phyloP scores from a whole-genome alignment of 768 basidiomycete genomes.

The Mrakia frigida region DNA sequence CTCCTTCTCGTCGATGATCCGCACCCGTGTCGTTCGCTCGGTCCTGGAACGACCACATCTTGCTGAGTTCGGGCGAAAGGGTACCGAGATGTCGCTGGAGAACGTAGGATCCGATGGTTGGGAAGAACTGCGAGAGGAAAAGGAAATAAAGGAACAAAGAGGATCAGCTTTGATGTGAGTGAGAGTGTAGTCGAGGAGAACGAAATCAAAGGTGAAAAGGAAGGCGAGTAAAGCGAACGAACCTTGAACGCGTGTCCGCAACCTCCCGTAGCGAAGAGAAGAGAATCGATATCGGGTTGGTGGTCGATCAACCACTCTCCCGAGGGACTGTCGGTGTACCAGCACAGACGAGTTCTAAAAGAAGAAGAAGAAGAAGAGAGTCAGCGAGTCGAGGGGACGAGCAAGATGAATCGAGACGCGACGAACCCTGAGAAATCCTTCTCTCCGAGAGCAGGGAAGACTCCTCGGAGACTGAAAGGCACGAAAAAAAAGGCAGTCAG shows the following conservation, averaged over 20 bases:
- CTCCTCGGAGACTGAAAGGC: not conserved
- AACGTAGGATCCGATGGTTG: conserved; percentile 71
- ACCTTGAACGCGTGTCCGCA: conserved; percentile 80
- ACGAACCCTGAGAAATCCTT: conserved; percentile 60
- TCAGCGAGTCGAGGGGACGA: not conserved
- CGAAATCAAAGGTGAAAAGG: not conserved
- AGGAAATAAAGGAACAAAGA: conserved; percentile 26
- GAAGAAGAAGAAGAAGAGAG: not conserved
- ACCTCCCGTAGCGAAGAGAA: conserved; percentile 80
- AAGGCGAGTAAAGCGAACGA: conserved; percentile 14
- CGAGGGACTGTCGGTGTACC: conserved; percentile 85
- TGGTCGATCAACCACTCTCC: conserved; percentile 84
- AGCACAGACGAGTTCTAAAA: conserved; percentile 40
- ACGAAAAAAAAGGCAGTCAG: not conserved
- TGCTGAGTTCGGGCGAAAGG: conserved; percentile 52
- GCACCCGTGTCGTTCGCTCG: conserved; percentile 12
- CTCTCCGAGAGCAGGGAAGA: conserved; percentile 73
- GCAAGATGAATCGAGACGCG: not conserved
- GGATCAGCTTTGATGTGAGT: conserved; percentile 26
- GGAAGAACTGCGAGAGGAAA: conserved; percentile 63
- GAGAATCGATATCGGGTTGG: conserved; percentile 52
- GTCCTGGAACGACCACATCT: conserved; percentile 57
- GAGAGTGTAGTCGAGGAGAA: too few relatives aligned
- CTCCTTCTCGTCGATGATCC: conserved; percentile 16
- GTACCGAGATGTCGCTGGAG: conserved; percentile 64